Base-by-base conservation (phyloP, 1,139 yeast genomes). In the Yamadazyma triangularis region DNA sequence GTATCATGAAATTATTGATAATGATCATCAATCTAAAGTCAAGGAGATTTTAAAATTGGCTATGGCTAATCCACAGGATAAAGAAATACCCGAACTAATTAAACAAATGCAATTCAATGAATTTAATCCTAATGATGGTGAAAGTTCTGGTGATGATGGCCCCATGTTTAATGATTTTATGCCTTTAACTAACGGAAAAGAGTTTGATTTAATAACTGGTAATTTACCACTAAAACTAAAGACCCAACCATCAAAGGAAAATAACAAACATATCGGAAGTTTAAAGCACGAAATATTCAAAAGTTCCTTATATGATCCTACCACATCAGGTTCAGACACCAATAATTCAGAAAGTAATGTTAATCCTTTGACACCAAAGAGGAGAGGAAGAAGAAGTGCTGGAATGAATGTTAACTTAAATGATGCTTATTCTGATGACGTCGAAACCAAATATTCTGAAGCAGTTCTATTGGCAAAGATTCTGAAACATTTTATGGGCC, bases 401-500 rank as follows among this genome's bases (percentile, higher is more conserved):
- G 20, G 20, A 7, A 18, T 18, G 20, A n/a, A n/a, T n/a, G 28
- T 29, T 3, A 34, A 27, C 23, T 10, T 30, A 8, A 24, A 30
- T 21, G 41, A 39, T 4, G 48, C 42, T 19, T 51, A 42, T 28
- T 30, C 35, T 15, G 46, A 44, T 9, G 68, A 66, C 39, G 69
- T 72, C 2, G 70, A 63, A 39, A 56, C 20, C 9, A 18, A 18
- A 36, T 53, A 53, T 37, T 52, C 66, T 1, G 73, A 68, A 39
- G 56, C 71, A 0, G 55, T 55, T 15, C 47, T 68, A 18, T 51
- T 67, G 33, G 71, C 73, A 4, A 63, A 59, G 44, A 68, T 68
- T 29, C 60, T 62, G 64, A 68, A 68, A 45, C 70, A 65, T 35
- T 68, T 64, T 35, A 43, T 41, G 15, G 73, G 73, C 3, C 73